Evolutionary conservation across 345 rosid genomes (phyloP), one percentile per base, ranked within the genome.

Genomic region (Noccaea caerulescens): DNA sequence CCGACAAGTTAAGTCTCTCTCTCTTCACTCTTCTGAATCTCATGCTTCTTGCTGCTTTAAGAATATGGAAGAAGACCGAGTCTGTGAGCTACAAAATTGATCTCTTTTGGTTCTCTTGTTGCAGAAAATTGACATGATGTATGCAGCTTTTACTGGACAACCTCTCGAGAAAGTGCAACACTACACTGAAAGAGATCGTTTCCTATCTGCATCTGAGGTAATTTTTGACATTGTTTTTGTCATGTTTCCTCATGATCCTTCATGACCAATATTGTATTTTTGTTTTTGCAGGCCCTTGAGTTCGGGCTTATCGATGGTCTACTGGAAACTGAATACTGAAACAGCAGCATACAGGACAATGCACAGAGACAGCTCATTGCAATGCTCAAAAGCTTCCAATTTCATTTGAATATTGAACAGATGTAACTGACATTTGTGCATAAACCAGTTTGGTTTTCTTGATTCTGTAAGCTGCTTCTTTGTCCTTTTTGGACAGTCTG

Each of bases 121-220:
- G 72, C 88, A 93, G 98, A 93, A 90, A 93, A 81, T 87, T 52
- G 98, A 93, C 84, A 75, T 36, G 72, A 93, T 91, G 98, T 88
- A 80, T 63, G 77, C 88, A 60, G 86, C 93, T 71, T 93, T 93
- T 67, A 88, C 97, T 18, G 96, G 94, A 63, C 97, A 91, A 72
- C 72, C 97, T 10, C 77, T 90, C 9, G 94, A 91, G 82, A 86
- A 73, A 78, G 98, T 91, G 79, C 97, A 91, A 53, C 82, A 82
- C 34, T 86, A 80, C 80, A 91, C 97, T 1, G 94, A 91, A 72
- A 84, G 90, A 77, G 96, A 93, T 72, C 93, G 85, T 47, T 93
- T 87, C 88, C 78, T 91, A 67, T 91, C 92, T 2, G 81, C 80
- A 37, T 76, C 94, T 10, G 98, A 93, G 98, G 96, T 93, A 84